Conservation (phyloP, 2,329 filamentous ascomycete genomes). For the Arthrobotrys sphaeroides region DNA sequence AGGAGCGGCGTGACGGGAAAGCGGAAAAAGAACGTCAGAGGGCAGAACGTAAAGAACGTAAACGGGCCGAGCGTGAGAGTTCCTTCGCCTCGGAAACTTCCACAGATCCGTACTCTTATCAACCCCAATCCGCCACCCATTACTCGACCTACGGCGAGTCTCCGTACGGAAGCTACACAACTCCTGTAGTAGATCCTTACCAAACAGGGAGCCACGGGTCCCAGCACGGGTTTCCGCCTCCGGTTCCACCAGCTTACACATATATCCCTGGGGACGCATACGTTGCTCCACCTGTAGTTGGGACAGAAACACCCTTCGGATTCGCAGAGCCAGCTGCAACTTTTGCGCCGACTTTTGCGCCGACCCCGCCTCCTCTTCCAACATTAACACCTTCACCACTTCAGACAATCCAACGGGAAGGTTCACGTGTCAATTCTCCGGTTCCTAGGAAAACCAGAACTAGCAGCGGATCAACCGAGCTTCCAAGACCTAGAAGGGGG, state of each 20-base stretch:
- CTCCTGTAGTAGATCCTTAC: conserved; percentile 39
- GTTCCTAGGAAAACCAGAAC: conserved; percentile 34
- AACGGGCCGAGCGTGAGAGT: conserved; percentile 34
- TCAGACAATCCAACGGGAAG: conserved; percentile 31
- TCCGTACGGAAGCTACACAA: conserved; percentile 49
- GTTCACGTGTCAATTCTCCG: conserved; percentile 43
- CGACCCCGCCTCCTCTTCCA: conserved; percentile 49
- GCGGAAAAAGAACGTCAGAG: conserved; percentile 24
- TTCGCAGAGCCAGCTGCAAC: conserved; percentile 27
- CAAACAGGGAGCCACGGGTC: conserved; percentile 48
- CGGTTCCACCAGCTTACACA: conserved; percentile 15
- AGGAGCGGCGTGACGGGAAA: conserved; percentile 33
- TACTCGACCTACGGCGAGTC: conserved; percentile 47
- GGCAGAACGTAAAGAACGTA: conserved; percentile 34
- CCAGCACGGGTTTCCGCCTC: conserved; percentile 44
- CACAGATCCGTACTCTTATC: conserved; percentile 37
- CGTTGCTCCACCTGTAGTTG: conserved; percentile 7
- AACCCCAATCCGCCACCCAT: conserved; percentile 49
- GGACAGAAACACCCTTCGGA: conserved; percentile 25
- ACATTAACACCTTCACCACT: conserved; percentile 47
- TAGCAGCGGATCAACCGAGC: conserved; percentile 40
- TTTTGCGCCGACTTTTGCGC: conserved; percentile 47
- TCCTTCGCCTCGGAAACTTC: conserved; percentile 47
- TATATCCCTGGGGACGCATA: conserved; percentile 40
- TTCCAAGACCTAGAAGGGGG: conserved; percentile 38